Conservation (phyloP, 192 early-diverging fungal species). For the Coemansia umbellata region DNA sequence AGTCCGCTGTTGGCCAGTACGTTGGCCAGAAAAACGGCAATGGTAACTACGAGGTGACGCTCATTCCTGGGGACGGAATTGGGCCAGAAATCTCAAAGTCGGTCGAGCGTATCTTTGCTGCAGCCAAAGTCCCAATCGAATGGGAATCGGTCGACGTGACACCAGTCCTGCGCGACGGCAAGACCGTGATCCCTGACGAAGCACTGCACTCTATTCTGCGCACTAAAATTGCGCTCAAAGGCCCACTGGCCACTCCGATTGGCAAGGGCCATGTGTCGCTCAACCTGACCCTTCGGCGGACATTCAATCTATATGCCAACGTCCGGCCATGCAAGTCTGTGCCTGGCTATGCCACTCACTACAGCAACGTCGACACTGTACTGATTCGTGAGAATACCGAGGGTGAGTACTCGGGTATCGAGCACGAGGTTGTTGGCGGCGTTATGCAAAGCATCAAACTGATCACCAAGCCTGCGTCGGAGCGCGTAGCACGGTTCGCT, state of each 20-base stretch:
- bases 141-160: constrained; percentile 97
- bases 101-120: constrained; percentile 88
- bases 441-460: constrained; percentile 99
- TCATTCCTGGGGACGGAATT: constrained; percentile 98
- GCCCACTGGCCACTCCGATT: constrained; percentile 94
- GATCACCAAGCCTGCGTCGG: constrained; percentile 93
- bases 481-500: constrained; percentile 89
- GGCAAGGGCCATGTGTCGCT: constrained; percentile 99
- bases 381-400: constrained; percentile 99
- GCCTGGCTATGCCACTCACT: constrained; percentile 92
- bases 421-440: constrained; percentile 92
- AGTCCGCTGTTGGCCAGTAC: constrained; percentile 40
- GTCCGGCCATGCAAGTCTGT: constrained; percentile 98
- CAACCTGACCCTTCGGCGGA: constrained; percentile 81
- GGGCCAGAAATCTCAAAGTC: constrained; percentile 95
- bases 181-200: constrained; percentile 90
- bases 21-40: constrained; percentile 44
- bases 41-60: constrained; percentile 84
- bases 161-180: constrained; percentile 86
- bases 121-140: constrained; percentile 88
- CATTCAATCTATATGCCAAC: constrained; percentile 98
- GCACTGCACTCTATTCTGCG: constrained; percentile 86
- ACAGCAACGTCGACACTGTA: constrained; percentile 95
- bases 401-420: constrained; percentile 99
- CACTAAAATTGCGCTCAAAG: constrained; percentile 97